phyloP scores from a whole-genome alignment of 2,329 filamentous ascomycete genomes.

The Monosporascus sp. region DNA sequence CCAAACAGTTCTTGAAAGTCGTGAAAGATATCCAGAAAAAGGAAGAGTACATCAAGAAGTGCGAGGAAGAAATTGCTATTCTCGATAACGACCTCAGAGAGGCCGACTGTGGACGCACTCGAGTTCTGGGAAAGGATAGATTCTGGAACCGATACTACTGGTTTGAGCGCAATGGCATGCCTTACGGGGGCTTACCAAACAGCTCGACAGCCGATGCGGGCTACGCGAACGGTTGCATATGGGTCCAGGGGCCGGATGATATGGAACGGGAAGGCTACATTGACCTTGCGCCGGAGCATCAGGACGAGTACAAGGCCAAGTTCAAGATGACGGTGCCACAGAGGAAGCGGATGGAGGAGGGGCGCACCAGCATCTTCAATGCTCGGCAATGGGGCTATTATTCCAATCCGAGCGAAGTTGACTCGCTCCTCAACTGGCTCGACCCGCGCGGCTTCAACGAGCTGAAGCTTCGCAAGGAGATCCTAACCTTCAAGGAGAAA shows the following conservation, averaged over 20 bases:
- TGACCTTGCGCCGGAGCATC: constrained; percentile 64
- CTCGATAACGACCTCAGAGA: constrained; percentile 91
- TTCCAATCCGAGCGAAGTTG: constrained; percentile 72
- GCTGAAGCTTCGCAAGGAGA: constrained; percentile 79
- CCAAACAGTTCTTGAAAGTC: constrained; percentile 83
- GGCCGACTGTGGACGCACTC: constrained; percentile 85
- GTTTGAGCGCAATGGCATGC: constrained; percentile 99
- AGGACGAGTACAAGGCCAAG: constrained; percentile 68
- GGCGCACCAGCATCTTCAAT: constrained; percentile 67
- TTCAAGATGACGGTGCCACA: constrained; percentile 81
- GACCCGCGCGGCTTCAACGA: constrained; percentile 85
- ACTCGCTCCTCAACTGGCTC: constrained; percentile 79
- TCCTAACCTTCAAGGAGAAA: constrained; percentile 68
- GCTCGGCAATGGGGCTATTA: constrained; percentile 89
- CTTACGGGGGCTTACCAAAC: constrained; percentile 78
- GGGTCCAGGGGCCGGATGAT: constrained; percentile 92
- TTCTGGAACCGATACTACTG: constrained; percentile 99
- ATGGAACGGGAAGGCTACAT: constrained; percentile 83
- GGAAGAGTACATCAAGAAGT: constrained; percentile 71
- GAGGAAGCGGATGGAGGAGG: constrained; percentile 82
- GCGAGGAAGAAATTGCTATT: constrained; percentile 77
- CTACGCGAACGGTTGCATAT: constrained; percentile 92
- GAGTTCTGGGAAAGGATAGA: constrained; percentile 84
- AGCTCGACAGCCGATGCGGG: constrained; percentile 83
- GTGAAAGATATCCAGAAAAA: constrained; percentile 86